These are phyloP conservation scores for Candida freyschussii DNA, from an alignment of 1,139 yeast species.

Conservation along the genomic window DNA sequence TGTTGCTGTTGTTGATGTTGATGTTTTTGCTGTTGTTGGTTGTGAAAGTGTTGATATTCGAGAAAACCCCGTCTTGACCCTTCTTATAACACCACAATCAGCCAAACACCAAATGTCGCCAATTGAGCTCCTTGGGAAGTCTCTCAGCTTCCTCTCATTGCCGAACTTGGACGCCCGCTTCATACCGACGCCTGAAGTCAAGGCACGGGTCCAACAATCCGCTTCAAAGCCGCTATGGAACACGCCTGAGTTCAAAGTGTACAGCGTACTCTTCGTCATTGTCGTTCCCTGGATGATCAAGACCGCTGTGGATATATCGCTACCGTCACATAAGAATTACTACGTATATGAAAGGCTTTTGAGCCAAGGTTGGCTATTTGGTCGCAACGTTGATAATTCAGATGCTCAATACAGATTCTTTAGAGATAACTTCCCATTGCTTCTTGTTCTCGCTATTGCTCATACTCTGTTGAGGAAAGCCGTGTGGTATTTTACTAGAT, in stretches of 20 bases:
- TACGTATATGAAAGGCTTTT: constrained; percentile 55
- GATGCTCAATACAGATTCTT: constrained; percentile 88
- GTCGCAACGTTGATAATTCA: constrained; percentile 81
- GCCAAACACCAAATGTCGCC: constrained; percentile 3
- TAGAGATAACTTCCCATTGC: constrained; percentile 67
- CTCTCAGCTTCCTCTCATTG: constrained; percentile 50
- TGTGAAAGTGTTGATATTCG: not conserved
- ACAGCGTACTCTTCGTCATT: constrained; percentile 54
- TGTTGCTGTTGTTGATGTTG: not conserved
- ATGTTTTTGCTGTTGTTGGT: not conserved
- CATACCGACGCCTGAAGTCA: constrained; percentile 45
- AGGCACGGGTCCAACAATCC: constrained; percentile 33
- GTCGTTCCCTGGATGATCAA: constrained; percentile 79
- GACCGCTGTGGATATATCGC: constrained; percentile 79
- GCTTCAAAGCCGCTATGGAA: constrained; percentile 65
- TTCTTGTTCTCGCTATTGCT: constrained; percentile 46
- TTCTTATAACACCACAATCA: not conserved
- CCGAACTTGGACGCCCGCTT: constrained; percentile 78
- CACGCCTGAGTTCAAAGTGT: constrained; percentile 67
- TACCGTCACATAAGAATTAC: constrained; percentile 74
- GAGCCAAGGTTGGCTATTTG: constrained; percentile 71
- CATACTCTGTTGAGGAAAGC: constrained; percentile 51
- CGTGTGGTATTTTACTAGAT: constrained; percentile 24
- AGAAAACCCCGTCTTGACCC: not conserved
- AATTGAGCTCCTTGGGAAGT: constrained; percentile 5